Conservation (phyloP, 306 rosid genomes). For the Glycine tomentella region DNA sequence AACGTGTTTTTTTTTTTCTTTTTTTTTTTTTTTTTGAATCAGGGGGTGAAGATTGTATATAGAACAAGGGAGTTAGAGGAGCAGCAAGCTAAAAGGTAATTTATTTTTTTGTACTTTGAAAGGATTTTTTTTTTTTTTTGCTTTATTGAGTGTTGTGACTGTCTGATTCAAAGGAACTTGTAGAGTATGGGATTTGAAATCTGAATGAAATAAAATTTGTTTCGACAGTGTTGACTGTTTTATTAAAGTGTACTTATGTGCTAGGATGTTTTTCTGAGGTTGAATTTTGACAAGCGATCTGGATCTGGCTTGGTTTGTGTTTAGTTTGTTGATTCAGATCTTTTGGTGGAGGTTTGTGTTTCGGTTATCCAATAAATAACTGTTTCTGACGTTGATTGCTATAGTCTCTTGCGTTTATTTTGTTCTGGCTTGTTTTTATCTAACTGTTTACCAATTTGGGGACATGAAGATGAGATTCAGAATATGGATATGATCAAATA, state of each 20-base stretch:
- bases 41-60: slow-evolving; percentile 91
- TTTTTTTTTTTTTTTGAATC: not conserved
- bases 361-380: not conserved
- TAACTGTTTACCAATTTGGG: slow-evolving; percentile 6
- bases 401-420: not conserved
- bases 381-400: not conserved
- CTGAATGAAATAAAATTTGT: not conserved
- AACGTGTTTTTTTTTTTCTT: not conserved
- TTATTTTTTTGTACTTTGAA: not conserved
- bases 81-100: slow-evolving; percentile 87
- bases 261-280: not conserved
- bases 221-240: slow-evolving; percentile 8
- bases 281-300: slow-evolving; percentile 5
- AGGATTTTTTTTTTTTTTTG: not conserved
- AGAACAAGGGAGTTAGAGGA: slow-evolving; percentile 93
- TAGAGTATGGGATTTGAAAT: not conserved
- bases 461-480: slow-evolving; percentile 27
- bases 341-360: slow-evolving; percentile 28
- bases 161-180: slow-evolving; percentile 24
- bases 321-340: slow-evolving; percentile 23
- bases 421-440: not conserved
- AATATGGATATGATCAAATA: not conserved
- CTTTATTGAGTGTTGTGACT: slow-evolving; percentile 12
- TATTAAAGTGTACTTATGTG: slow-evolving; percentile 6
- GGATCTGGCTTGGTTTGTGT: slow-evolving; percentile 39